Conservation (phyloP, 2,329 filamentous ascomycete species). For the Venturia pyrina region DNA sequence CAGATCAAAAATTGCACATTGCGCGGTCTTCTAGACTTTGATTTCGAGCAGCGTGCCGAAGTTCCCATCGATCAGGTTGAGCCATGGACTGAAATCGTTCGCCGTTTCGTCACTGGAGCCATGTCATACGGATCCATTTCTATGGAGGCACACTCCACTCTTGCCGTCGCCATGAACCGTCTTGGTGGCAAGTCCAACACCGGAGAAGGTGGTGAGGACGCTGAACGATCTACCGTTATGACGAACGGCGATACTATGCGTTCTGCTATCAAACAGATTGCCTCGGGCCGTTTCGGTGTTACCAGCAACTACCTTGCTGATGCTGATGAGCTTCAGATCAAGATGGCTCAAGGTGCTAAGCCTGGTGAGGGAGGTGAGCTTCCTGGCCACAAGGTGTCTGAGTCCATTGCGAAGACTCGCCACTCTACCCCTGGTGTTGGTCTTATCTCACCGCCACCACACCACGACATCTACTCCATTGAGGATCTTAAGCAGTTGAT, state of each 20-base stretch:
- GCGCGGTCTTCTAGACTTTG: conserved; percentile 88
- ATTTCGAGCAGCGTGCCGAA: conserved; percentile 75
- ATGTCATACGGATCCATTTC: conserved; percentile 99
- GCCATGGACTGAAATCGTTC: conserved; percentile 95
- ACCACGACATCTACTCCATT: conserved; percentile 98
- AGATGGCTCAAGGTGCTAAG: conserved; percentile 98
- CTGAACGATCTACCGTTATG: conserved; percentile 76
- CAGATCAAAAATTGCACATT: conserved; percentile 95
- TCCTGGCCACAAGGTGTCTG: conserved; percentile 92
- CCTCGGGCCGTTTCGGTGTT: conserved; percentile 90
- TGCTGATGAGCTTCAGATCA: conserved; percentile 94
- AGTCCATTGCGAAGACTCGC: conserved; percentile 84
- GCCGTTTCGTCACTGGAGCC: conserved; percentile 90
- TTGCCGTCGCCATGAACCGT: conserved; percentile 94
- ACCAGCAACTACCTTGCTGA: conserved; percentile 92
- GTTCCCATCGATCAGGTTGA: conserved; percentile 96
- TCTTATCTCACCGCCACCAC: conserved; percentile 88
- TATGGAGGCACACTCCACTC: conserved; percentile 93
- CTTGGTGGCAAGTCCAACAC: conserved; percentile 96
- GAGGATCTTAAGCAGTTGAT: conserved; percentile 97
- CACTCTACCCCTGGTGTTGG: conserved; percentile 95
- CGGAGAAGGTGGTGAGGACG: conserved; percentile 92
- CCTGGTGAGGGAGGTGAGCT: conserved; percentile 96
- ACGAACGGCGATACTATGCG: conserved; percentile 94
- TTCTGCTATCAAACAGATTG: conserved; percentile 95